Evolutionary conservation across 2,329 filamentous ascomycete genomes (phyloP).

Genomic region (Fusarium camptoceras): DNA sequence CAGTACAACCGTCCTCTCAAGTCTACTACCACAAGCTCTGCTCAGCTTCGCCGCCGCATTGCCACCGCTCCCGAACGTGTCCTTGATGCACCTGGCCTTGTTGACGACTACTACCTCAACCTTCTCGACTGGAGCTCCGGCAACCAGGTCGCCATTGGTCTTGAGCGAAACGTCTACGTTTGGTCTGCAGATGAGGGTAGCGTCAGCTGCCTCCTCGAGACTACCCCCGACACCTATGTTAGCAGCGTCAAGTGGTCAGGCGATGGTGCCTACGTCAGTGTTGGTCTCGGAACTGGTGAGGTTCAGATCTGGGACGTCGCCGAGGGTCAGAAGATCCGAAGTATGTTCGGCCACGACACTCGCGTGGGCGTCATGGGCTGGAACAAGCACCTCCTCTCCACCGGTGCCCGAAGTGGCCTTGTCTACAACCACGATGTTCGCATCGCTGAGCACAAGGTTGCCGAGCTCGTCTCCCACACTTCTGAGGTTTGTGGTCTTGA

Average conservation of each 20-base stretch:
- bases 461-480: constrained; percentile 95
- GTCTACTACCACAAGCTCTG: constrained; percentile 76
- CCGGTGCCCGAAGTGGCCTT: constrained; percentile 91
- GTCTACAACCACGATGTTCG: constrained; percentile 99
- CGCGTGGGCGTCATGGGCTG: constrained; percentile 98
- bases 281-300: constrained; percentile 93
- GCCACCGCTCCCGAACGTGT: constrained; percentile 96
- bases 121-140: constrained; percentile 97
- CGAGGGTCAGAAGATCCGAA: constrained; percentile 93
- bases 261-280: constrained; percentile 94
- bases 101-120: constrained; percentile 99
- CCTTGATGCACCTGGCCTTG: constrained; percentile 92
- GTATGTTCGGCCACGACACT: constrained; percentile 97
- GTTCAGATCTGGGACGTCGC: constrained; percentile 99
- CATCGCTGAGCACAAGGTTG: constrained; percentile 96
- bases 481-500: constrained; percentile 98
- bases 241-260: constrained; percentile 99
- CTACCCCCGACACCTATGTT: constrained; percentile 90
- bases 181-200: constrained; percentile 96
- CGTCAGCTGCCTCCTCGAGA: constrained; percentile 90
- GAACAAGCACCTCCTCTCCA: constrained; percentile 98
- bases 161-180: constrained; percentile 97
- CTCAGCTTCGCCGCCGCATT: constrained; percentile 91
- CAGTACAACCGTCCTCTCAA: constrained; percentile 98
- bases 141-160: constrained; percentile 97